phyloP scores from a whole-genome alignment of 768 basidiomycete genomes.

The Leucogyrophana mollusca region DNA sequence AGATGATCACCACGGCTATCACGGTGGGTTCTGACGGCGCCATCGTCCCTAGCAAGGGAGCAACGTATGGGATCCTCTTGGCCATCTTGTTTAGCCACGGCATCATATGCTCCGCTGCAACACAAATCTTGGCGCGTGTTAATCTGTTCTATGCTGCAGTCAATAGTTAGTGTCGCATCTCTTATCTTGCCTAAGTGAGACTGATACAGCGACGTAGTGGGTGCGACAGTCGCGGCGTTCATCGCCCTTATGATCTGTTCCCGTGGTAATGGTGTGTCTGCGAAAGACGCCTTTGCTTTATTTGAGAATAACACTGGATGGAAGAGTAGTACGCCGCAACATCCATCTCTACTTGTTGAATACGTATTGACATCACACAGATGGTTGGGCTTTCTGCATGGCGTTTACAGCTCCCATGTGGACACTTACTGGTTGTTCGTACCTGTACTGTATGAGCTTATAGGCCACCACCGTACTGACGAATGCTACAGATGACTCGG shows the following conservation, averaged over 20 bases:
- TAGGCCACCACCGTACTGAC: background rate
- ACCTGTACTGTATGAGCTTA: background rate
- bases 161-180: slow-evolving; percentile 45
- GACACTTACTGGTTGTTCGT: slow-evolving; percentile 74
- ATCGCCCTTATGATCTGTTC: slow-evolving; percentile 57
- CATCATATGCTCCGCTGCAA: slow-evolving; percentile 69
- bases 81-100: slow-evolving; percentile 68
- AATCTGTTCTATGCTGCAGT: slow-evolving; percentile 68
- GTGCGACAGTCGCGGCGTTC: slow-evolving; percentile 64
- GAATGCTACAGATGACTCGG: slow-evolving; percentile 60
- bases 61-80: slow-evolving; percentile 66
- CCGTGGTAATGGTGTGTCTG: slow-evolving; percentile 55
- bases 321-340: slow-evolving; percentile 47
- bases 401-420: slow-evolving; percentile 78
- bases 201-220: slow-evolving; percentile 38
- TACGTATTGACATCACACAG: slow-evolving; percentile 31
- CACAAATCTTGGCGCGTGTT: slow-evolving; percentile 60
- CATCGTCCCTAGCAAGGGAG: slow-evolving; percentile 50
- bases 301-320: slow-evolving; percentile 75
- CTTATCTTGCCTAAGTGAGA: background rate
- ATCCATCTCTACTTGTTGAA: background rate
- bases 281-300: slow-evolving; percentile 63
- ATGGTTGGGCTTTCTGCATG: slow-evolving; percentile 71
- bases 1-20: slow-evolving; percentile 76
- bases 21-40: slow-evolving; percentile 57